Percentiles rank a stretch among this genome's conserved stretches.
Evolutionary conservation across 331 rosid genomes (phyloP).

Genomic region (Malus hybrid): DNA sequence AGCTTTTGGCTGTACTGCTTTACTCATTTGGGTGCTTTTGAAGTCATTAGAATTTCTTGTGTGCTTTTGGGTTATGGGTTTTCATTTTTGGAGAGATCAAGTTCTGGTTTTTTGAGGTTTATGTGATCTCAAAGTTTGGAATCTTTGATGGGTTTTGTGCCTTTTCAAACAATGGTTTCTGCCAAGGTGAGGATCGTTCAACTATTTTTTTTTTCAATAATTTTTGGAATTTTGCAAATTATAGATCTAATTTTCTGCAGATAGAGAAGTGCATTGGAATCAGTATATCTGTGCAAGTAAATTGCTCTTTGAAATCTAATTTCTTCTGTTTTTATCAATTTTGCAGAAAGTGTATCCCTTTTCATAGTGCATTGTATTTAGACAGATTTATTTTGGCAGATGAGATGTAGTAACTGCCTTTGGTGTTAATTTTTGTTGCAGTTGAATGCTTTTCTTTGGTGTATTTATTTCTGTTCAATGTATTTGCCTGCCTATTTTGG

Average conservation of each 20-base stretch:
- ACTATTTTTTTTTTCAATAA: not conserved
- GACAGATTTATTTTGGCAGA: not conserved
- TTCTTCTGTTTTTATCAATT: constrained; percentile 2
- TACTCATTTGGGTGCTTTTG: constrained; percentile 13
- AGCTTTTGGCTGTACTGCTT: constrained; percentile 16
- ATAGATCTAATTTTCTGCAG: not conserved
- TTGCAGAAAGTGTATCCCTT: not conserved
- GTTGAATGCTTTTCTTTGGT: not conserved
- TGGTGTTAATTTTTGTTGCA: not conserved
- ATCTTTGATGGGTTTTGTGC: constrained; percentile 13
- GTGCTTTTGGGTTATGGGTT: not conserved
- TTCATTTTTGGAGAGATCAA: constrained; percentile 15
- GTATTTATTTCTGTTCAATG: not conserved
- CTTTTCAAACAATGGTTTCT: constrained; percentile 16
- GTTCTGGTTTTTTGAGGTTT: constrained; percentile 19
- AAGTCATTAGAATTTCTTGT: constrained; percentile 8
- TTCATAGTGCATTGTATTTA: not conserved
- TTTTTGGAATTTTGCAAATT: not conserved
- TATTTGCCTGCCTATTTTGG: not conserved
- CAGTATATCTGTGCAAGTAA: not conserved
- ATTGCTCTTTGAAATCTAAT: not conserved
- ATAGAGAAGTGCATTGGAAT: constrained; percentile 1
- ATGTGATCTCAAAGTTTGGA: constrained; percentile 23
- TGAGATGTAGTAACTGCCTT: not conserved
- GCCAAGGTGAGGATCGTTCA: constrained; percentile 12